A percentile compares a stretch with the other conserved stretches of the same genome.
These are phyloP conservation scores for Sporopachydermia lactativora DNA, from an alignment of 805 yeast genomes.

Conservation along the genomic window DNA sequence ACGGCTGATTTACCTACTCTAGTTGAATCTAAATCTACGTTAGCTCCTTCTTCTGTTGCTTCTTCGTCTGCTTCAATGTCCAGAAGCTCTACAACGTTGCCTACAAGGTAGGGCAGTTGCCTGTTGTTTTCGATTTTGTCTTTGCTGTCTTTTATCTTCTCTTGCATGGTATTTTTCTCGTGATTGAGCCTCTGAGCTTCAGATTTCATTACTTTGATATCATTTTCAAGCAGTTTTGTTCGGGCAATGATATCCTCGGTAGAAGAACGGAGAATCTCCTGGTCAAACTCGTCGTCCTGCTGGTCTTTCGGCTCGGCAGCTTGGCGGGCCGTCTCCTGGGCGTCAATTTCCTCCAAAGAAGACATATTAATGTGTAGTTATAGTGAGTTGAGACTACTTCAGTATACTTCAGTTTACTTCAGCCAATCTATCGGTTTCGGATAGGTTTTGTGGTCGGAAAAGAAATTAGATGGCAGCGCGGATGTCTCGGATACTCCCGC, in stretches of 20 bases:
- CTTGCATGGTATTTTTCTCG: conserved; percentile 86
- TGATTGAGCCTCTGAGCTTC: conserved; percentile 84
- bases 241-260: conserved; percentile 77
- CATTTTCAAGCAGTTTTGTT: conserved; percentile 81
- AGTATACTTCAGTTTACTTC: too few relatives aligned
- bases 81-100: conserved; percentile 88
- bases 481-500: too few relatives aligned
- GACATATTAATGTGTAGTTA: conserved; percentile 42
- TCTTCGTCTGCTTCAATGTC: conserved; percentile 79
- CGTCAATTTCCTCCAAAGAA: conserved; percentile 71
- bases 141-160: conserved; percentile 87
- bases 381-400: too few relatives aligned
- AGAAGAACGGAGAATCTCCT: conserved; percentile 65
- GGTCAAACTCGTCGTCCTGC: conserved; percentile 38
- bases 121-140: conserved; percentile 92
- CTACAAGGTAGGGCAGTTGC: conserved; percentile 91
- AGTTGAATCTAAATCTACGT: conserved; percentile 82
- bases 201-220: conserved; percentile 86
- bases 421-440: too few relatives aligned
- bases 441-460: too few relatives aligned
- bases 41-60: conserved; percentile 78
- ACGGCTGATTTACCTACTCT: conserved; percentile 96
- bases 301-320: conserved; percentile 6
- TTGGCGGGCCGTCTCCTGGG: conserved; percentile 26
- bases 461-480: too few relatives aligned